Evolutionary conservation across 331 rosid species (phyloP), one percentile per base, ranked within the genome.

Genomic region (Ulmus americana): DNA sequence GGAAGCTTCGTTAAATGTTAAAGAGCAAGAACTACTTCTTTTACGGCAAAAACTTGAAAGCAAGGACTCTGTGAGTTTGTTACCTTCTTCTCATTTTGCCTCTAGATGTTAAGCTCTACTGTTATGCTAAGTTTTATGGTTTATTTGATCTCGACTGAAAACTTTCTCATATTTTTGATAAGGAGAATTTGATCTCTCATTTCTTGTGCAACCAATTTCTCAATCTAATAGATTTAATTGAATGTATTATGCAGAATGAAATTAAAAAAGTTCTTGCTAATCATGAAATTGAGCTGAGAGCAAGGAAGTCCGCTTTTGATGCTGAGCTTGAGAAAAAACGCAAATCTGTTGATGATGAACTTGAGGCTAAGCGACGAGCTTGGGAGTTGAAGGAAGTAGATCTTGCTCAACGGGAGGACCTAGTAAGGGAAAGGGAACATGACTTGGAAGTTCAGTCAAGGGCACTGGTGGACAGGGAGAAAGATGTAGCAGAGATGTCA

Each of bases 351-450:
- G 97, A 89, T 76, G 79, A 82, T 61, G 96, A 92, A 75, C 83
- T 92, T 76, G 95, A 85, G 72, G 45, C 81, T 39, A 89, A 83
- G 80, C 83, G 89, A 76, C 77, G 96, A 70, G 89, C 96, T 54
- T 92, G 98, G 98, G 98, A 92, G 82, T 82, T 92, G 76, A 85
- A 81, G 78, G 98, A 92, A 78, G 89, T 92, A 72, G 98, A 92
- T 74, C 96, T 88, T 58, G 86, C 74, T 55, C 98, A 86, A 59
- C 72, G 76, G 63, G 88, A 85, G 65, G 89, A 86, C 59, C 83
- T 84, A 70, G 52, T 86, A 68, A 62, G 48, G 52, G 96, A 89
- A 79, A 85, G 69, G 80, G 95, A 89, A 67, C 78, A 86, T 71
- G 98, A 85, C 46, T 63, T 89, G 71, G 95, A 85, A 67, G 81